Base-by-base conservation (phyloP, 306 rosid species). In the Senna siamea region DNA sequence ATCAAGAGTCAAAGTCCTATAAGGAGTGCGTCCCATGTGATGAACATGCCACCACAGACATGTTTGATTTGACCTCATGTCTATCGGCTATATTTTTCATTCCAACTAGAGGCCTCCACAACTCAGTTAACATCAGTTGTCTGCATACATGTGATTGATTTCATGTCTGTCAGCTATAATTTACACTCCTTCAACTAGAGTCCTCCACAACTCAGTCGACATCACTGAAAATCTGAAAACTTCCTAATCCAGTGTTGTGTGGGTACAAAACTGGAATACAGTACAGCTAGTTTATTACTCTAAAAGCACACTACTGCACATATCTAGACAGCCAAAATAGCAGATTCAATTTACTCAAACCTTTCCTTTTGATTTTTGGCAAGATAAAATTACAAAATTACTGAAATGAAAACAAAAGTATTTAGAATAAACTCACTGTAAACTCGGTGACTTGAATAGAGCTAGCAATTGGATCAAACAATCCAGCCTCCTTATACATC, bases 401-500 rank as follows among this genome's bases (percentile, higher is more conserved):
- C 47, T 19, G 50, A 8, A 56, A 52, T 66, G 43, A 76, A 60
- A 69, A 65, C 69, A 59, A 41, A 61, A 51, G 30, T 41, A 18
- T 68, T 57, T 54, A 43, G 30, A 57, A 80, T 71, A 62, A 74
- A 71, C 93, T 88, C 82, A 92, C 99, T 74, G 99, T 95, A 76
- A 95, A 95, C 76, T 95, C 99, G 5, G 99, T 95, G 78, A 95
- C 99, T 85, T 95, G 89, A 70, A 95, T 79, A 69, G 96, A 87
- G 80, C 89, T 90, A 26, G 96, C 81, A 78, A 90, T 79, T 80
- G 95, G 88, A 74, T 80, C 93, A 79, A 95, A 95, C 56, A 95
- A 84, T 67, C 99, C 99, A 3, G 98, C 99, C 70, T 70, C 97
- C 86, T 95, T 92, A 74, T 95, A 95, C 97, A 92, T 95, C 75